phyloP scores from a whole-genome alignment of 176 grass and related monocot species.

The Triticum turgidum region DNA sequence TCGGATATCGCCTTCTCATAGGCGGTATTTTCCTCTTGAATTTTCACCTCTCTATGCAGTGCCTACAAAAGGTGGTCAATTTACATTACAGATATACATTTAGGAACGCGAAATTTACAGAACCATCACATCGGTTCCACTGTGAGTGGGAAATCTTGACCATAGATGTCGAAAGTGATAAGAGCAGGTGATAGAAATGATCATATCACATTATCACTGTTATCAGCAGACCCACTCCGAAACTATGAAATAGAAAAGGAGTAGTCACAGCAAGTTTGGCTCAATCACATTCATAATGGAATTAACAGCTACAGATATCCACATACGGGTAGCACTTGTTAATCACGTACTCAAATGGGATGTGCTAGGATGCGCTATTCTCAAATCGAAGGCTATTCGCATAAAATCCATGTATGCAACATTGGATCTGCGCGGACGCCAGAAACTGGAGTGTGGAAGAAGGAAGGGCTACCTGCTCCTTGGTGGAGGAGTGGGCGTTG shows the following conservation, averaged over 20 bases:
- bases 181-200: not conserved
- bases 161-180: not conserved
- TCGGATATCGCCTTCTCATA: conserved; percentile 88
- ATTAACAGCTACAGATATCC: not conserved
- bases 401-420: not conserved
- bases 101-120: not conserved
- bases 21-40: conserved; percentile 78
- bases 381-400: not conserved
- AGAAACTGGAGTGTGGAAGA: not conserved
- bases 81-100: not conserved
- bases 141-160: not conserved
- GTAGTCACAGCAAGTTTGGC: not conserved
- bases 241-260: not conserved
- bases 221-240: too few species aligned
- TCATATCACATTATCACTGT: too few species aligned
- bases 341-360: not conserved
- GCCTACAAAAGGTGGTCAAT: conserved; percentile 42
- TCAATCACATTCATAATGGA: not conserved
- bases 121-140: not conserved
- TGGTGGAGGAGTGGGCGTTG: conserved; percentile 80
- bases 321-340: not conserved
- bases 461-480: conserved; percentile 53
- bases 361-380: not conserved
- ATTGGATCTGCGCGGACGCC: not conserved
- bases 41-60: conserved; percentile 59